A percentile compares a stretch with the other conserved stretches of the same genome.
These are phyloP conservation scores for Lenwebbia sp. DNA, from an alignment of 345 rosid genomes.

Conservation along the genomic window DNA sequence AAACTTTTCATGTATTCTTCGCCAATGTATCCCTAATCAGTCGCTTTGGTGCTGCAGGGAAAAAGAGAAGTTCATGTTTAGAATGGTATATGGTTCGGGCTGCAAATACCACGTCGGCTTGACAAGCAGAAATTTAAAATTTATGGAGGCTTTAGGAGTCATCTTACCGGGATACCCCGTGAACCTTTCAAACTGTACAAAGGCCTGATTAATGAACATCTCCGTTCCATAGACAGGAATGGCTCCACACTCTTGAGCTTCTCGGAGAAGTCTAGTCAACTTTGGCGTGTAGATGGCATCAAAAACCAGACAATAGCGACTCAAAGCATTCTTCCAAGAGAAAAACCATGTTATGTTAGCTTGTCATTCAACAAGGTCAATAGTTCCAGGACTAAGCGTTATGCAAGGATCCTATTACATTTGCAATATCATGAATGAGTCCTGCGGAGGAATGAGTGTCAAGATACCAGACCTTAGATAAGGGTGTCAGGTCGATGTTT, in stretches of 20 bases:
- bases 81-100: not conserved
- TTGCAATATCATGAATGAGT: not conserved
- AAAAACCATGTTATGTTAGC: not conserved
- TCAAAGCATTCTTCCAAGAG: conserved; percentile 31
- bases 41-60: conserved; percentile 39
- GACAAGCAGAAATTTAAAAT: not conserved
- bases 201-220: conserved; percentile 52
- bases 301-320: conserved; percentile 40
- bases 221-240: conserved; percentile 37
- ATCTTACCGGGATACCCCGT: conserved; percentile 50
- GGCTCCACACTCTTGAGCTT: conserved; percentile 47
- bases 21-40: conserved; percentile 38
- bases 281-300: conserved; percentile 57
- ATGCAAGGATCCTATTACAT: not conserved
- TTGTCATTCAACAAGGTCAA: not conserved
- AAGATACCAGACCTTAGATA: conserved; percentile 31
- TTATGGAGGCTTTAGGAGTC: not conserved
- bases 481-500: conserved; percentile 27
- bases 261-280: conserved; percentile 43
- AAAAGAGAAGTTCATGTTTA: not conserved
- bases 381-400: not conserved
- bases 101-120: not conserved
- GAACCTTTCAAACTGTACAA: conserved; percentile 48
- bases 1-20: conserved; percentile 16
- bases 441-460: not conserved